Evolutionary conservation across 441 rosid genomes (phyloP).

Genomic region (Mallotus repandus): DNA sequence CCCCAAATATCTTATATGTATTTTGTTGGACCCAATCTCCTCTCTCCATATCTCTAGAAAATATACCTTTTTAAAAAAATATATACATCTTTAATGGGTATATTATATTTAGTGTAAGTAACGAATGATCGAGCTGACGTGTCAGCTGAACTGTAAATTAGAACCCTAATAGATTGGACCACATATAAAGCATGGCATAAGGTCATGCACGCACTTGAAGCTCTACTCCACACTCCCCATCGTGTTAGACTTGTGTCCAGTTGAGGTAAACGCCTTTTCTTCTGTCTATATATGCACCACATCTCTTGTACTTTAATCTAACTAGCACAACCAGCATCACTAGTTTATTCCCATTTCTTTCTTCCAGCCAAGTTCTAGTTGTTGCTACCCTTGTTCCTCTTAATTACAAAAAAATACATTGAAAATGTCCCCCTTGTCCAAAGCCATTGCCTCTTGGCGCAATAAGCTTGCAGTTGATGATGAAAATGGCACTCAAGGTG

Average conservation of each 20-base stretch:
- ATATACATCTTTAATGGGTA: background rate
- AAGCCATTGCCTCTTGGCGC: background rate
- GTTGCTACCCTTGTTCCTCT: too few relatives aligned
- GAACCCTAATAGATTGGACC: background rate
- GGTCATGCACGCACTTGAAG: constrained; percentile 1
- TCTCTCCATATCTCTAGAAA: background rate
- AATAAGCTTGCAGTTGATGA: background rate
- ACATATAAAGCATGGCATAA: background rate
- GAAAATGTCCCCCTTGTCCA: background rate
- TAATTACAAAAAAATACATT: background rate
- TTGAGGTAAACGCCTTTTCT: background rate
- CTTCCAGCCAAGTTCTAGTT: background rate
- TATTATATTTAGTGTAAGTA: background rate
- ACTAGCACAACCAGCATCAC: background rate
- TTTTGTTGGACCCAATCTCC: background rate
- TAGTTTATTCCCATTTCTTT: background rate
- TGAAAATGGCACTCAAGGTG: background rate
- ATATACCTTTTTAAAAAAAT: background rate
- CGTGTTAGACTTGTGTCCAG: background rate
- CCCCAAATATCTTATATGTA: background rate
- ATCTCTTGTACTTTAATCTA: background rate
- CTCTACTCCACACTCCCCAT: constrained; percentile 1
- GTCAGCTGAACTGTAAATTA: background rate
- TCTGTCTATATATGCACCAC: background rate
- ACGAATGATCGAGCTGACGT: background rate